Base-by-base conservation (phyloP, 208 protist species). In the Porcisia hertigi region DNA sequence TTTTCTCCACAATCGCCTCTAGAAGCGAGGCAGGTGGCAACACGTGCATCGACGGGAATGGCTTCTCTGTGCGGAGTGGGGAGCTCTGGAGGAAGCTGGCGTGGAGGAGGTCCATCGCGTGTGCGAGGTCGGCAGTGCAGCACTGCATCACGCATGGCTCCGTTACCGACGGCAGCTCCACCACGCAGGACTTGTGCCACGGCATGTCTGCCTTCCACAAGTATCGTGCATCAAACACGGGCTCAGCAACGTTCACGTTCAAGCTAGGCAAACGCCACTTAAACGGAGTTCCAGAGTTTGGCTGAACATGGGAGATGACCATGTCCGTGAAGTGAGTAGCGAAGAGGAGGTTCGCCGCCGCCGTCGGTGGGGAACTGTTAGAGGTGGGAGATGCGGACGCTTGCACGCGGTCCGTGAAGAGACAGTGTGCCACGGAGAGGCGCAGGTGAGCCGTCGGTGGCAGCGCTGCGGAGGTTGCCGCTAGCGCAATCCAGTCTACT, bases 21-120 rank as follows among this genome's bases (percentile, higher is more conserved):
- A 82, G 59, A 12, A 82, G 55, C 12, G 73, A 77, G 2, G 73
- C 65, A 8, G 78, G 78, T n/a, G 78, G 64, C 1, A 73, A 75
- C 30, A 43, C 52, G 47, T 34, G 11, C 41, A 49, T n/a, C 2
- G 55, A 43, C 18, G 43, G 41, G n/a, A 30, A 52, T 11, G 53
- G 47, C 25, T 9, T 30, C 18, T 52, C n/a, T 5, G 4, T 34
- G 43, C 23, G 45, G 39, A 49, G 6, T 25, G 45, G 0, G 12
- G 52, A 20, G 36, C 9, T 55, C 6, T 63, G 60, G 0, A 75
- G 43, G 57, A 77, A 82, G 69, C 65, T 82, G 45, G 78, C 73
- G 34, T 82, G 69, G 45, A 82, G 0, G 12, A 71, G 43, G 20
- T 77, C 58, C 41, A 82, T 58, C 25, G 59, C 58, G 45, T 67